Evolutionary conservation across 1,139 yeast species (phyloP).

Genomic region (Candida buenavistaensis): DNA sequence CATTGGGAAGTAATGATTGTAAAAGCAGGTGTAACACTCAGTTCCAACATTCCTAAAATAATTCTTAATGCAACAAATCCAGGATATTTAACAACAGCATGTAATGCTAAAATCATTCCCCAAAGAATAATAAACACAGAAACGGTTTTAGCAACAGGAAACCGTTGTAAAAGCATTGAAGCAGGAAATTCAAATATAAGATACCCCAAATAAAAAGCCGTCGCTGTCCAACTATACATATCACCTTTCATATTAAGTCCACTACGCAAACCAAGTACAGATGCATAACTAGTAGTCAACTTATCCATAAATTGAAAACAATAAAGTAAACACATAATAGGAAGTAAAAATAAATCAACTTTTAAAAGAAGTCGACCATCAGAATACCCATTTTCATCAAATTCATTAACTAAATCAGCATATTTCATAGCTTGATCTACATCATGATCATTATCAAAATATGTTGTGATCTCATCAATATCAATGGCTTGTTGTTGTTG

Average conservation of each 20-base stretch:
- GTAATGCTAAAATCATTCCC: conserved; percentile 31
- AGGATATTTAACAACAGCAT: conserved; percentile 28
- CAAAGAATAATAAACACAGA: conserved; percentile 26
- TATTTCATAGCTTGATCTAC: conserved; percentile 36
- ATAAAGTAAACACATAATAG: conserved; percentile 55
- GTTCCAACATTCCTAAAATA: conserved; percentile 55
- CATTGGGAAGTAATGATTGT: conserved; percentile 46
- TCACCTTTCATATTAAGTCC: conserved; percentile 51
- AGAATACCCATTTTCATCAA: conserved; percentile 19
- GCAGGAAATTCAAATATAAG: conserved; percentile 49
- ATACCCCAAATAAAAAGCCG: conserved; percentile 57
- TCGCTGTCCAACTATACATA: conserved; percentile 57
- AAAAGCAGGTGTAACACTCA: conserved; percentile 56
- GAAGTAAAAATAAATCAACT: conserved; percentile 54
- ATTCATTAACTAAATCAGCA: conserved; percentile 20
- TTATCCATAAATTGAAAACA: conserved; percentile 69
- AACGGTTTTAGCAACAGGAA: conserved; percentile 31
- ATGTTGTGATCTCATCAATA: too few species aligned
- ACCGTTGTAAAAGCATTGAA: conserved; percentile 36
- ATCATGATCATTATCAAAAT: too few species aligned
- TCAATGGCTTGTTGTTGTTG: too few species aligned
- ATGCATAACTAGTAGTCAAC: conserved; percentile 55
- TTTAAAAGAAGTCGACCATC: conserved; percentile 39
- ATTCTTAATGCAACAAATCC: conserved; percentile 34
- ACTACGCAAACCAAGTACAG: conserved; percentile 56